Evolutionary conservation across 1,284 basidiomycete genomes (phyloP), one percentile per base, ranked within the genome.

Genomic region (Meira miltonrushii): DNA sequence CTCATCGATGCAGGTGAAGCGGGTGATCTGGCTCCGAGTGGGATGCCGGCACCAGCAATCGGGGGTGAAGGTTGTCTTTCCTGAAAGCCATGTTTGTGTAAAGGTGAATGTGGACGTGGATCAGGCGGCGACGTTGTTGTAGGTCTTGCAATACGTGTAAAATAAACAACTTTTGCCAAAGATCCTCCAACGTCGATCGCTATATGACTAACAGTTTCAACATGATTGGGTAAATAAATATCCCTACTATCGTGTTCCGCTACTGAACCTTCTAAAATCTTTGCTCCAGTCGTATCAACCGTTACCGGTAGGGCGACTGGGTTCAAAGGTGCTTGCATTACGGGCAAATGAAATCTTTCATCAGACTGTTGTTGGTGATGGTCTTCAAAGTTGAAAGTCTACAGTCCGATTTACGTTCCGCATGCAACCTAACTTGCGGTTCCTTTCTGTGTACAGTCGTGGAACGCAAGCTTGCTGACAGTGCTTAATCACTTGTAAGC

Each of bases 111-210:
- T 43, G 40, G 40, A 5, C 15, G 19, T 43, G 40, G 5, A 43
- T 43, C 15, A 19, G 13, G 10, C 2, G 40, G 11, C 6, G 40
- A 11, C 13, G 46, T 13, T 8, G 17, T 19, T 48, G 46, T 21
- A n/a, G 46, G 46, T 39, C 37, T 53, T 19, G 50, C 50, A 5
- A 33, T 21, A 5, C 50, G 23, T 57, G 89, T 87, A 79, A 98
- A 98, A 81, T 97, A 99, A 71, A 97, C 91, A 58, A 99, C 90
- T 80, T 99, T 99, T 62, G 94, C 94, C 12, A 99, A 82, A 4
- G 93, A 97, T 39, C 94, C 94, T 40, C 95, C 94, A 46, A 63
- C 72, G 52, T 78, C 75, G 17, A 78, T 65, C 39, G 75, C 75
- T 40, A 78, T 78, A 25, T 78, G 74, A 13, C 72, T 75, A n/a